These are phyloP conservation scores for Onygenales sp. DNA, from an alignment of 2,329 filamentous ascomycete genomes.

Conservation along the genomic window DNA sequence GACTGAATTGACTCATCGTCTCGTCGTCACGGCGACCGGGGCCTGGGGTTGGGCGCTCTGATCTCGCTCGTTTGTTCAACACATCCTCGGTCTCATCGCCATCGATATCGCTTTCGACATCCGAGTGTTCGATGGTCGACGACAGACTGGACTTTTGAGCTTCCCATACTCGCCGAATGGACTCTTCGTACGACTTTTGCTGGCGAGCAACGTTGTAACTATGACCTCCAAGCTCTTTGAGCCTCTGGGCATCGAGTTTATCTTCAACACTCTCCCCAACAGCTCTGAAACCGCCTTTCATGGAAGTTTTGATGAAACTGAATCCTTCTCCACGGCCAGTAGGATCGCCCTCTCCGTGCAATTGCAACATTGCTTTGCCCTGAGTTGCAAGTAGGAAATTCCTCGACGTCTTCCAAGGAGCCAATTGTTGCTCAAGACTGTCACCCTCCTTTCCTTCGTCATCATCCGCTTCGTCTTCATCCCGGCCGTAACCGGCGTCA, in stretches of 20 bases:
- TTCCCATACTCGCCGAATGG: slow-evolving; percentile 87
- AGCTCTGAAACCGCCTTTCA: slow-evolving; percentile 96
- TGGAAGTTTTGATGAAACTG: slow-evolving; percentile 94
- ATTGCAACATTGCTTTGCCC: slow-evolving; percentile 91
- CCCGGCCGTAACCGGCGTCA: slow-evolving; percentile 75
- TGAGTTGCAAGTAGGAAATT: slow-evolving; percentile 91
- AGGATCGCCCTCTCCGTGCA: slow-evolving; percentile 90
- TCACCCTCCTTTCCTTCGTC: slow-evolving; percentile 60
- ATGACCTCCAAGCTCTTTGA: slow-evolving; percentile 67
- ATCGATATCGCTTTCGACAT: slow-evolving; percentile 58
- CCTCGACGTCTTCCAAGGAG: slow-evolving; percentile 93
- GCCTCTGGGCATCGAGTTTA: slow-evolving; percentile 68
- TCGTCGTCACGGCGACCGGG: slow-evolving; percentile 56
- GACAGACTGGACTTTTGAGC: slow-evolving; percentile 71
- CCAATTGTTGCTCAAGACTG: slow-evolving; percentile 76
- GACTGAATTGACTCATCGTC: slow-evolving; percentile 67
- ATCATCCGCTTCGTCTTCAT: slow-evolving; percentile 56
- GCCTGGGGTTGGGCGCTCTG: slow-evolving; percentile 49
- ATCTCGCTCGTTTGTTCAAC: slow-evolving; percentile 49
- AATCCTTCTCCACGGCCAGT: slow-evolving; percentile 89
- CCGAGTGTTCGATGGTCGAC: slow-evolving; percentile 64
- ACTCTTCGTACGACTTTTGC: slow-evolving; percentile 82
- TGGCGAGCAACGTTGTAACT: slow-evolving; percentile 96
- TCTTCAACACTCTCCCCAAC: slow-evolving; percentile 82
- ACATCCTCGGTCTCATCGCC: slow-evolving; percentile 41